Evolutionary conservation across 2,329 filamentous ascomycete species (phyloP).

Genomic region (Aspergillus oerlinghausenensis): DNA sequence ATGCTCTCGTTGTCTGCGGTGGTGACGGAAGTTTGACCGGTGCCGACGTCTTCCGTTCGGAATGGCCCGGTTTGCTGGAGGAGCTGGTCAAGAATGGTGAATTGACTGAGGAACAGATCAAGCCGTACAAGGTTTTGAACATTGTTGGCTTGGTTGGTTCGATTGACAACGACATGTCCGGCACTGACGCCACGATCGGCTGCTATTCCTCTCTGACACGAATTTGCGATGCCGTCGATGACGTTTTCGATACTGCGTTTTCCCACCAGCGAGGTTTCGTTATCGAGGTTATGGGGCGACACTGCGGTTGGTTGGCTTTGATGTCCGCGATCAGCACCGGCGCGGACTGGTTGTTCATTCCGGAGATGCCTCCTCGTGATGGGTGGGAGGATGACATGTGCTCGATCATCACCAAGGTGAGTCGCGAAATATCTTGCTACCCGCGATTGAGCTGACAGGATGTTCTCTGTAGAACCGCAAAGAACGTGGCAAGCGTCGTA

Average conservation of each 20-base stretch:
- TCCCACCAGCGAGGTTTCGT: conserved; percentile 97
- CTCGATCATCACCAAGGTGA: conserved; percentile 65
- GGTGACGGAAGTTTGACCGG: conserved; percentile 95
- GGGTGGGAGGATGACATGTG: conserved; percentile 92
- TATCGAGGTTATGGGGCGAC: conserved; percentile 96
- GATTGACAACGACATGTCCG: conserved; percentile 97
- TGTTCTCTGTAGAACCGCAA: conserved; percentile 70
- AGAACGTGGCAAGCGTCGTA: conserved; percentile 83
- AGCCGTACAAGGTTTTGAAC: conserved; percentile 80
- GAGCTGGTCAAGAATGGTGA: conserved; percentile 75
- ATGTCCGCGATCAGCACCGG: conserved; percentile 95
- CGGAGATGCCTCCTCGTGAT: conserved; percentile 81
- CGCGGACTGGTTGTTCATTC: conserved; percentile 95
- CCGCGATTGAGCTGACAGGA: too few relatives aligned
- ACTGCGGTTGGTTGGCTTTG: conserved; percentile 95
- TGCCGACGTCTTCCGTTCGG: conserved; percentile 84
- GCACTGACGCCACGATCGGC: conserved; percentile 95
- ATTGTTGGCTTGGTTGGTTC: conserved; percentile 95
- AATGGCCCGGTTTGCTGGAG: conserved; percentile 83
- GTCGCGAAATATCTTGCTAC: conserved; percentile 19
- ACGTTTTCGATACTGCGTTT: conserved; percentile 86
- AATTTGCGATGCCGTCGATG: conserved; percentile 94
- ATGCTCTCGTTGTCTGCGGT: conserved; percentile 93
- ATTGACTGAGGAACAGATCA: conserved; percentile 65
- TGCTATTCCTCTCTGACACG: conserved; percentile 89